phyloP scores from a whole-genome alignment of 257 asterid genomes.

The Eustoma russellianum region DNA sequence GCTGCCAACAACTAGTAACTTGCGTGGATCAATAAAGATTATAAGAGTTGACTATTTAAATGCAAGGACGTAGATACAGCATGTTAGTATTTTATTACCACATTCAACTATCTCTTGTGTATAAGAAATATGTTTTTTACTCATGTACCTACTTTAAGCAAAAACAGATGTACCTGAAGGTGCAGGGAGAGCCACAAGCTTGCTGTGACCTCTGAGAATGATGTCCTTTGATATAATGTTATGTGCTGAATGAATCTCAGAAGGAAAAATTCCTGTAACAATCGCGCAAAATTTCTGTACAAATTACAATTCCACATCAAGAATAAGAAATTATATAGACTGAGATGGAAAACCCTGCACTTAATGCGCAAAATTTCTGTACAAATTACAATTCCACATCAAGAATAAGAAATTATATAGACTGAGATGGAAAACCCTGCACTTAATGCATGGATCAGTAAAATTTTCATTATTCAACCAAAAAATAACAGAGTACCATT shows the following conservation, averaged over 20 bases:
- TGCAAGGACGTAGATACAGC: neutral
- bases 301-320: neutral
- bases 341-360: no score
- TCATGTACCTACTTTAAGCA: neutral
- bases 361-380: neutral
- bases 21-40: neutral
- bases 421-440: neutral
- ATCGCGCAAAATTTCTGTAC: slow-evolving; percentile 6
- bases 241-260: slow-evolving; percentile 54
- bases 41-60: neutral
- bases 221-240: slow-evolving; percentile 66
- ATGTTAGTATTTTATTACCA: neutral
- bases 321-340: neutral
- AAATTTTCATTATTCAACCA: no score
- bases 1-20: slow-evolving; percentile 71
- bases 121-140: neutral
- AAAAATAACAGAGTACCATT: no score
- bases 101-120: neutral
- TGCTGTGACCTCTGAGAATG: slow-evolving; percentile 83
- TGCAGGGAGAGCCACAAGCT: slow-evolving; percentile 98
- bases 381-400: neutral
- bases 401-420: no score
- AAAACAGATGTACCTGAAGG: slow-evolving; percentile 59
- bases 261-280: slow-evolving; percentile 60
- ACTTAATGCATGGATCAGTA: no score